Conservation (phyloP, 148 eudicot genomes). For the Chenopodium album region DNA sequence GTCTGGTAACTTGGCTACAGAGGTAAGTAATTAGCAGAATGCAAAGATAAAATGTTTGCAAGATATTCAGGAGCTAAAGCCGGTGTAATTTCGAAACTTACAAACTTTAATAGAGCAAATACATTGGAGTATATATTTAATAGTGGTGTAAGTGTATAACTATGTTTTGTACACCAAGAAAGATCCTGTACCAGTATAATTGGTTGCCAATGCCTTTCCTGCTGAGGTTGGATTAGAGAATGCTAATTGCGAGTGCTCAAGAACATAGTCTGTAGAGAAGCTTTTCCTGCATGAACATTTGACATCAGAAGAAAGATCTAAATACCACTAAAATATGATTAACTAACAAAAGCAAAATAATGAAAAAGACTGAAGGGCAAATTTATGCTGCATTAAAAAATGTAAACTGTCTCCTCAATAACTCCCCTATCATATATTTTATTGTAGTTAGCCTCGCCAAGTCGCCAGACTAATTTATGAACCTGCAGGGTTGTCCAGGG, state of each 20-base stretch:
- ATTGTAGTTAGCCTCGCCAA: neutral
- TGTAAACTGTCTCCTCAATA: neutral
- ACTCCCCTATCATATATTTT: neutral
- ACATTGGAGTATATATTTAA: neutral
- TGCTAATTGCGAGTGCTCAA: slow-evolving; percentile 45
- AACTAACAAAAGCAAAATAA: neutral
- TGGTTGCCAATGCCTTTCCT: slow-evolving; percentile 49
- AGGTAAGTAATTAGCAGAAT: too few species aligned
- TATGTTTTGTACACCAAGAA: slow-evolving; percentile 54
- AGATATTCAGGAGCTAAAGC: neutral
- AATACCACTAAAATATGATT: neutral
- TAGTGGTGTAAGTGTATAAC: neutral
- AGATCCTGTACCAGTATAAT: slow-evolving; percentile 38
- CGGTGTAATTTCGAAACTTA: neutral
- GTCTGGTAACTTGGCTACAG: neutral
- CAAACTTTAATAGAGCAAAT: neutral
- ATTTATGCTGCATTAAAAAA: neutral
- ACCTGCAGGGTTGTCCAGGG: neutral
- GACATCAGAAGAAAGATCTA: neutral
- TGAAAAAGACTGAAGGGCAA: neutral
- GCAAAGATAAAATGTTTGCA: neutral
- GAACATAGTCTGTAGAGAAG: slow-evolving; percentile 30
- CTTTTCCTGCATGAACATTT: slow-evolving; percentile 44
- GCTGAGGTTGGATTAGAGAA: slow-evolving; percentile 61
- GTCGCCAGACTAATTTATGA: neutral